Evolutionary conservation across 257 asterid species (phyloP), one percentile per base, ranked within the genome.

Genomic region (Fraxinus cuspidata): DNA sequence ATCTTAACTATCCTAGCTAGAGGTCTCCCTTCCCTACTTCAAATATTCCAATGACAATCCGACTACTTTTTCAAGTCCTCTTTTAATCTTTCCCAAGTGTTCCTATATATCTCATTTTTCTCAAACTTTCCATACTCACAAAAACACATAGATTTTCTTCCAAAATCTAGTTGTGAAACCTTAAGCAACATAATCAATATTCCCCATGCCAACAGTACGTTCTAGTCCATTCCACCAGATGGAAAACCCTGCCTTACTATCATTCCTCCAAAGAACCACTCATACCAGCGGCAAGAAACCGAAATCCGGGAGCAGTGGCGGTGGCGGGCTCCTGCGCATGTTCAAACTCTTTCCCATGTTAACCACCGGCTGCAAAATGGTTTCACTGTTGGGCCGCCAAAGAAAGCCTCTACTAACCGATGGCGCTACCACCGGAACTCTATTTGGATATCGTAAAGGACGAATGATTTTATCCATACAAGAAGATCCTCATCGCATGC

Each of bases 261-360:
- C 97, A 75, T 77, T 87, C 21, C 87, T 91, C 80, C 91, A 83
- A 73, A 58, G 31, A 51, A 58, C 44, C 19, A 29, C 66, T n/a
- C 25, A 71, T 23, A 25, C 58, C 44, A 28, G 78, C 71, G 60
- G 74, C 74, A 84, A 83, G 84, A 88, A 88, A 84, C 11, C 90
- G 63, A 85, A 82, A 79, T 37, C 84, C 53, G 0, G 75, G 25
- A 72, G 89, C 32, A 66, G 77, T 9, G 73, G 89, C 37, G 67
- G 77, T 12, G 88, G 94, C 32, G 96, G 97, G 19, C 84, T 95
- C 23, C 85, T 95, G 73, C 85, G 86, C 34, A 89, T 91, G 97
- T 89, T 95, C 87, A 95, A 95, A 82, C 98, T 95, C 73, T 88
- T 95, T 67, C 98, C 99, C 25, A 90, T 95, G 98, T 92, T 95